A percentile compares a stretch with the other conserved stretches of the same genome.
These are phyloP conservation scores for Pythium rhizo-oryzae DNA, from an alignment of 352 stramenopile species.

Conservation along the genomic window DNA sequence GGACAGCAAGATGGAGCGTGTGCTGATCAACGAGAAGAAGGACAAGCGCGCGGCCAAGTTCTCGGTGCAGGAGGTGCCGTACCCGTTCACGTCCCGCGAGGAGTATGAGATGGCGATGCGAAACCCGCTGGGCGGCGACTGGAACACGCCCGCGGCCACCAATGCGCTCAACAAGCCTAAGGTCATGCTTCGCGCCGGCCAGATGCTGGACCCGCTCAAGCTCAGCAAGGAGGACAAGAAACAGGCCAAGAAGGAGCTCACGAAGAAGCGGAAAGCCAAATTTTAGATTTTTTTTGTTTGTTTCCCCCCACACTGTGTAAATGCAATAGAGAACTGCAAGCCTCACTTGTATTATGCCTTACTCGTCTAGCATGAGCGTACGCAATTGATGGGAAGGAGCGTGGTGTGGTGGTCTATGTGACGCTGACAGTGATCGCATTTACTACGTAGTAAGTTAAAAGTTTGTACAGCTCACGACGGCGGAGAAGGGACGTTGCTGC, in stretches of 20 bases:
- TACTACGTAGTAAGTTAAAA: too few relatives aligned
- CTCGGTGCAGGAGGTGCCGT: conserved; percentile 92
- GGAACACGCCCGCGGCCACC: conserved; percentile 93
- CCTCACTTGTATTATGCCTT: too few relatives aligned
- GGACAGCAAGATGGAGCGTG: conserved; percentile 66
- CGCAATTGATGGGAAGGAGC: too few relatives aligned
- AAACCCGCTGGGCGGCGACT: conserved; percentile 93
- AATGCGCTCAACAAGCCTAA: conserved; percentile 94
- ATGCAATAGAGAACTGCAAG: background rate
- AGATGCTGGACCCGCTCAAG: conserved; percentile 93
- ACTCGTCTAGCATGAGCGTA: too few relatives aligned
- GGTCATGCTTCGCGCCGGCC: conserved; percentile 92
- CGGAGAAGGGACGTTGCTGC: too few relatives aligned
- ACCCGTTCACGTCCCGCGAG: conserved; percentile 96
- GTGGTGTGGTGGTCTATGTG: too few relatives aligned
- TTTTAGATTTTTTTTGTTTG: conserved; percentile 44
- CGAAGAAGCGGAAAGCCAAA: conserved; percentile 82
- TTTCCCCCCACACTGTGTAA: background rate
- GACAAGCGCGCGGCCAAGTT: conserved; percentile 89
- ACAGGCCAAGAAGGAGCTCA: conserved; percentile 75
- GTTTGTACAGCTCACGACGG: too few relatives aligned
- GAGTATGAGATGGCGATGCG: conserved; percentile 98
- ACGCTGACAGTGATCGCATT: too few relatives aligned
- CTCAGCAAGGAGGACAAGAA: conserved; percentile 88
- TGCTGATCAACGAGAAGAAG: conserved; percentile 90